Evolutionary conservation across 257 asterid genomes (phyloP).

Genomic region (Galeopsis tetrahit): DNA sequence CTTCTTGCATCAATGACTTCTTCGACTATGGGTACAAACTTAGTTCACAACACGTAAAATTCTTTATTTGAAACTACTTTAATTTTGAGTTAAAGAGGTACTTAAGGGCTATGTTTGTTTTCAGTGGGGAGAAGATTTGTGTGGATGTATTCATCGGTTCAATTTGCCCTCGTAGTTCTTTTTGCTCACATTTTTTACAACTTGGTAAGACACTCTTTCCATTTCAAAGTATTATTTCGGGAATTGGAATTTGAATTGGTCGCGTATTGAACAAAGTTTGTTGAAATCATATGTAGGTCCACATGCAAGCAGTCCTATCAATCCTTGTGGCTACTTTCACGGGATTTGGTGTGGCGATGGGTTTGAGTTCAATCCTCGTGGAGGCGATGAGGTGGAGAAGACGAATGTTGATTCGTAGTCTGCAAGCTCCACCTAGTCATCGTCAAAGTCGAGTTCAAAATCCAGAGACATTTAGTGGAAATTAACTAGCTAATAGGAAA

Average conservation of each 20-base stretch:
- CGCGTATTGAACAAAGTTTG: not conserved
- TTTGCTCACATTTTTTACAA: conserved; percentile 79
- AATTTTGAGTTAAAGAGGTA: not conserved
- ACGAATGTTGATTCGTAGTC: conserved; percentile 43
- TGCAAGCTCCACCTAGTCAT: conserved; percentile 31
- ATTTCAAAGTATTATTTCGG: not conserved
- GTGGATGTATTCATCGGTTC: conserved; percentile 82
- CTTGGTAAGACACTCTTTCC: conserved; percentile 51
- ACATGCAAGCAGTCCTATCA: conserved; percentile 70
- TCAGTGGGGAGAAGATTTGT: conserved; percentile 76
- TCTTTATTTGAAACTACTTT: not conserved
- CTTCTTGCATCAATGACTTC: conserved; percentile 86
- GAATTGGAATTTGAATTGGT: not conserved
- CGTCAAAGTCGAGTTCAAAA: conserved; percentile 47
- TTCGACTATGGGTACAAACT: conserved; percentile 76
- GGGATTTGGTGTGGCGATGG: conserved; percentile 86
- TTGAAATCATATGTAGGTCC: conserved; percentile 48
- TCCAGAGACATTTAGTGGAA: conserved; percentile 60
- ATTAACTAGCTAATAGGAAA: conserved; percentile 23
- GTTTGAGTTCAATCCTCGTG: conserved; percentile 67
- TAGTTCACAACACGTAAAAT: not conserved
- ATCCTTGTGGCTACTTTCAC: conserved; percentile 79
- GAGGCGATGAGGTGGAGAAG: conserved; percentile 79
- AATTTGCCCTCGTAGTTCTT: conserved; percentile 80
- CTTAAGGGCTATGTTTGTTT: not conserved